Base-by-base conservation (phyloP, 345 rosid species). In the Murraya koenigii region DNA sequence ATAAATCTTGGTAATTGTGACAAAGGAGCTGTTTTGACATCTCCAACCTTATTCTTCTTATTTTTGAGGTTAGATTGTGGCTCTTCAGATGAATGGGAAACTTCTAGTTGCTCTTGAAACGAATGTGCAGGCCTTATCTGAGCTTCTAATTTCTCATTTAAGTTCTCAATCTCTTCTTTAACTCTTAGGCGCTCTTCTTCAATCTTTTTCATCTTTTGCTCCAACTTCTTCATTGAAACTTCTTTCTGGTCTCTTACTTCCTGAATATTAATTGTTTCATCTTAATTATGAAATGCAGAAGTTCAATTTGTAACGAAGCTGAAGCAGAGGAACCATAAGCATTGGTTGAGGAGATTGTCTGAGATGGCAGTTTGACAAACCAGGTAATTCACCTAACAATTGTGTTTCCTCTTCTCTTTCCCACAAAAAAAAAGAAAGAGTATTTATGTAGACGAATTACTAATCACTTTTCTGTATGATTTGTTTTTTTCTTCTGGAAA, bases 1-100 rank as follows among this genome's bases (percentile, higher is more conserved):
- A 94, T 90, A 83, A 92, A 92, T 77, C 94, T 82, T 20, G 93
- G 93, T 58, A 88, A 33, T 26, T 80, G 82, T 77, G 89, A 88
- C 38, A 74, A 74, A 54, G 82, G 54, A 80, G 79, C 82, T 33
- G 77, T 78, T 86, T 79, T 80, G 41, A 66, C 65, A 76, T 85
- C 84, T 62, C 60, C 80, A 41, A 28, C 33, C 30, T 75, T 78
- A 56, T 66, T 78, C 63, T 75, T 71, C 32, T 32, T 71, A 65
- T 7, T 75, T 66, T 70, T 82, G 61, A 38, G 77, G 64, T 72
- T 77, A 70, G 73, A 67, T 28, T 81, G 71, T 47, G 64, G 73
- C 83, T 84, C 85, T 80, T 82, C 80, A 38, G 78, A 80, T 77
- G 73, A 59, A 66, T 28, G 63, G 69, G 71, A 74, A 36, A 44